Evolutionary conservation across 192 early-diverging fungal species (phyloP).

Genomic region (Umbelopsis sp.): DNA sequence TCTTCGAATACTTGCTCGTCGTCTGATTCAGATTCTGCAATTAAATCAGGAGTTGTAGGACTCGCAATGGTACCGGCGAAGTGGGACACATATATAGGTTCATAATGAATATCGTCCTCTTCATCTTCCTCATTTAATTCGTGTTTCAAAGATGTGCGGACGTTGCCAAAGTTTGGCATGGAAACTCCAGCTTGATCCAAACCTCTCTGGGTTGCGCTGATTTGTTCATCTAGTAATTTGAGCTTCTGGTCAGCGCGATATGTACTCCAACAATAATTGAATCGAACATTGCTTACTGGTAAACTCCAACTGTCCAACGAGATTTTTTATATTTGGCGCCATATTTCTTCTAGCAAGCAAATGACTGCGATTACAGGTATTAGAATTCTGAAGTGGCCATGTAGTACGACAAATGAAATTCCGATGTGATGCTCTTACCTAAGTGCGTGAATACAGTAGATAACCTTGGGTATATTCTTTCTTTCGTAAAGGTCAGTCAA

Average conservation of each 20-base stretch:
- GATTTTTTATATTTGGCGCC: conserved; percentile 87
- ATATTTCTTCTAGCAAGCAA: conserved; percentile 82
- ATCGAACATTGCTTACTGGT: conserved; percentile 53
- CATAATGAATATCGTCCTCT: conserved; percentile 26
- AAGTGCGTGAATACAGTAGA: conserved; percentile 97
- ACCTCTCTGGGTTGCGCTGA: conserved; percentile 78
- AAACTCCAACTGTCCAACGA: conserved; percentile 92
- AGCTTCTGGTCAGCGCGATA: conserved; percentile 9
- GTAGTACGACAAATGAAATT: background rate
- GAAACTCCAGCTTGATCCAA: conserved; percentile 78
- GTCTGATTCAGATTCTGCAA: conserved; percentile 41
- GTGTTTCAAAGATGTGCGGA: conserved; percentile 67
- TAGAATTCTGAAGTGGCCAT: background rate
- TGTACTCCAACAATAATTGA: too few relatives aligned
- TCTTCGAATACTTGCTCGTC: conserved; percentile 26
- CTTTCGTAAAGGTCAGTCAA: conserved; percentile 97
- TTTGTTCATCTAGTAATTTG: conserved; percentile 56
- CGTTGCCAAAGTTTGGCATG: conserved; percentile 90
- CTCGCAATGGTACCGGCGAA: background rate
- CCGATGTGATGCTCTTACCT: conserved; percentile 50
- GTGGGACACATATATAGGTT: background rate
- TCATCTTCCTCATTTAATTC: conserved; percentile 44
- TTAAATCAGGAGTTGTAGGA: conserved; percentile 36
- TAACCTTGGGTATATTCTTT: conserved; percentile 99
- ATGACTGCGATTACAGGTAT: conserved; percentile 60